Conservation (phyloP, 2,329 filamentous ascomycete genomes). For the Alternaria sp. region DNA sequence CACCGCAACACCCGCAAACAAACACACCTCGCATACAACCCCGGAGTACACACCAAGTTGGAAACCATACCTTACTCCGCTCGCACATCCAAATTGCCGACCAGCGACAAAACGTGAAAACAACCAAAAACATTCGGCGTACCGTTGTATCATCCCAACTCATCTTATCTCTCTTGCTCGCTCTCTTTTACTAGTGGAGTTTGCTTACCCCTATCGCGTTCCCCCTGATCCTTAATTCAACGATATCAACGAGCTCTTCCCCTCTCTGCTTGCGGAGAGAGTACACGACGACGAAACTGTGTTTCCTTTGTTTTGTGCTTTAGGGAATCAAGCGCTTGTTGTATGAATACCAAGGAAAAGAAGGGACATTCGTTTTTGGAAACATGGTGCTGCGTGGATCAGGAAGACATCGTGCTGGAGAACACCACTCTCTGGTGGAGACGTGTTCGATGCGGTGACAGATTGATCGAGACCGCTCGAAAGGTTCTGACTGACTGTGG, state of each 20-base stretch:
- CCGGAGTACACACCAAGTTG: conserved; percentile 27
- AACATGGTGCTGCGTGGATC: conserved; percentile 32
- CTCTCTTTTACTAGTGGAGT: conserved; percentile 28
- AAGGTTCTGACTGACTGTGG: conserved; percentile 31
- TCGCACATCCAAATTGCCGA: conserved; percentile 33
- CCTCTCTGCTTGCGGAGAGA: conserved; percentile 37
- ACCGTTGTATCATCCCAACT: conserved; percentile 33
- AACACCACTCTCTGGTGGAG: conserved; percentile 31
- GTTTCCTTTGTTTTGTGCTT: conserved; percentile 43
- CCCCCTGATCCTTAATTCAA: conserved; percentile 20
- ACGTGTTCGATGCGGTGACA: conserved; percentile 29
- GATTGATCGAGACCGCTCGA: conserved; percentile 41
- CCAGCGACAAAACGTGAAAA: conserved; percentile 38
- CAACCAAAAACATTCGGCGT: conserved; percentile 46
- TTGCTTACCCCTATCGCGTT: conserved; percentile 40
- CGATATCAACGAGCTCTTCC: conserved; percentile 18
- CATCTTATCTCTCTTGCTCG: conserved; percentile 22
- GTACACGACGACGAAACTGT: conserved; percentile 47
- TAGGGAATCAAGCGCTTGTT: conserved; percentile 25
- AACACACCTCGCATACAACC: conserved; percentile 19
- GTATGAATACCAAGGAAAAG: conserved; percentile 12
- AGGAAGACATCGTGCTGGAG: conserved; percentile 32
- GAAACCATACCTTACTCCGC: conserved; percentile 16
- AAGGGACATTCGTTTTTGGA: conserved; percentile 31
- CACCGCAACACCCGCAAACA: conserved; percentile 27